Conservation (phyloP, 495 filamentous ascomycete species). For the Aspergillus diversus region DNA sequence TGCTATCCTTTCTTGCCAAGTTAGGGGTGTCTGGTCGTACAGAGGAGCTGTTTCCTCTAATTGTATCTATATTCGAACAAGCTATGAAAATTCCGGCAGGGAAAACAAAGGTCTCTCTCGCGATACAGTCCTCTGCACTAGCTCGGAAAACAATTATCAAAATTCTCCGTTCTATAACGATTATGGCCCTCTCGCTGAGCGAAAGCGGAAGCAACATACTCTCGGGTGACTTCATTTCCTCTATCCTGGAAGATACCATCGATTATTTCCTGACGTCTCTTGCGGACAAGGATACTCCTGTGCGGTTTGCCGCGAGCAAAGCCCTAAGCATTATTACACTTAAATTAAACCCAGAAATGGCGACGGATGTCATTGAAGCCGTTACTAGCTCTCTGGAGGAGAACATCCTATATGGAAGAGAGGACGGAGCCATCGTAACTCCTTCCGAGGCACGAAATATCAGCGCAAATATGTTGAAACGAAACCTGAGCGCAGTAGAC, state of each 20-base stretch:
- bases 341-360: constrained; percentile 78
- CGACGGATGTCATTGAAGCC: constrained; percentile 80
- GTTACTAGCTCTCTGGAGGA: constrained; percentile 74
- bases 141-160: constrained; percentile 84
- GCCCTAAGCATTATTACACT: constrained; percentile 83
- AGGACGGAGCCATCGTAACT: constrained; percentile 41
- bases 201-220: constrained; percentile 40
- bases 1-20: constrained; percentile 77
- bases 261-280: constrained; percentile 73
- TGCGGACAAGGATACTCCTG: constrained; percentile 84
- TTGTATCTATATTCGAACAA: constrained; percentile 53
- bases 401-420: constrained; percentile 71
- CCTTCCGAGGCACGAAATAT: constrained; percentile 39
- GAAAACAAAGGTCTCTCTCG: constrained; percentile 42
- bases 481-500: constrained; percentile 73
- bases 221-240: constrained; percentile 49
- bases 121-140: constrained; percentile 68
- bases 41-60: constrained; percentile 53
- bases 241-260: constrained; percentile 56
- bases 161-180: constrained; percentile 70
- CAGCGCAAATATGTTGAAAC: constrained; percentile 41
- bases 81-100: constrained; percentile 46
- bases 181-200: constrained; percentile 58
- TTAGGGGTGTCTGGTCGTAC: constrained; percentile 62
- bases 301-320: constrained; percentile 90